A percentile compares a stretch with the other conserved stretches of the same genome.
These are phyloP conservation scores for Fagopyrum esculentum DNA, from an alignment of 148 eudicot species.

Conservation along the genomic window DNA sequence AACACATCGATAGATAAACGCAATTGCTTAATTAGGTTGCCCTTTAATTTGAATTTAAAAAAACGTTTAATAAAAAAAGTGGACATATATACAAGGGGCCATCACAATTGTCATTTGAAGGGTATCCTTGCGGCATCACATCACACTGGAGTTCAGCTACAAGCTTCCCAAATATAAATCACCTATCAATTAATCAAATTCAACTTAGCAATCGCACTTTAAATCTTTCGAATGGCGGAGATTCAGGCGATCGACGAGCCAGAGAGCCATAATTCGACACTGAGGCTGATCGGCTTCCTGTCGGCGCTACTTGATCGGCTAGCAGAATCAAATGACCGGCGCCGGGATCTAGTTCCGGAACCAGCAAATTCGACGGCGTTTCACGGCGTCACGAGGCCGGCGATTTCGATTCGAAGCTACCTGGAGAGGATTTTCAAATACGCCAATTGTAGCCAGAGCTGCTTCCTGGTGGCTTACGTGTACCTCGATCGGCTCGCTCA, in stretches of 20 bases:
- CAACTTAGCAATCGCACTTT: background rate
- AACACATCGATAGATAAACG: no score
- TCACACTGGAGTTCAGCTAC: background rate
- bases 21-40: no score
- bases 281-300: conserved; percentile 46
- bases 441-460: conserved; percentile 72
- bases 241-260: conserved; percentile 3
- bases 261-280: conserved; percentile 33
- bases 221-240: background rate
- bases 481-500: conserved; percentile 73
- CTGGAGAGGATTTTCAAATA: conserved; percentile 74
- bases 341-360: conserved; percentile 21
- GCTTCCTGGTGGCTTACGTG: conserved; percentile 68
- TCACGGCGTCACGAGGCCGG: conserved; percentile 51
- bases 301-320: conserved; percentile 56
- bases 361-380: conserved; percentile 28
- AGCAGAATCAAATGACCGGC: conserved; percentile 49
- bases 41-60: background rate
- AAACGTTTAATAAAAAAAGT: background rate
- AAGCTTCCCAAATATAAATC: background rate
- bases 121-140: background rate
- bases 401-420: conserved; percentile 52
- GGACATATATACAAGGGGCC: background rate
- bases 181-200: background rate
- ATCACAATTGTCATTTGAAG: background rate